Evolutionary conservation across 805 yeast species (phyloP), one percentile per base, ranked within the genome.

Genomic region (Wickerhamomyces alni): DNA sequence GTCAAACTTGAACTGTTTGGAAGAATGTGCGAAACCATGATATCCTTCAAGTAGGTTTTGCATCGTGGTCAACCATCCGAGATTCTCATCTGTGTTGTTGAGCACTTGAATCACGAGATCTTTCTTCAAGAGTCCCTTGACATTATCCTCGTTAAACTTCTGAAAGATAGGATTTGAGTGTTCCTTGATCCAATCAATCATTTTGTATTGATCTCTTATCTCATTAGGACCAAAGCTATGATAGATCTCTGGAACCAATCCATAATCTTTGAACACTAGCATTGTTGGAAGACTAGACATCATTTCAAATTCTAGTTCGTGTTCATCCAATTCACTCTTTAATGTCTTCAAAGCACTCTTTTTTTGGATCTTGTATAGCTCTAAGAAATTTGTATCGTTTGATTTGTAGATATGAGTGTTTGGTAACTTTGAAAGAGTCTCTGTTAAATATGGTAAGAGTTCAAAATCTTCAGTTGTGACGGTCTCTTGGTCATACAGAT

Each of bases 171-270:
- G 87, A 34, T 64, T 57, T 16, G 75, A 63, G 34, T 62, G 58
- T 7, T 42, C 41, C 24, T 58, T 53, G 22, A 84, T 59, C 65
- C 82, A 84, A 13, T 69, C 54, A 46, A 67, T 54, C 9, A 84
- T 65, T 30, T 62, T 58, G 17, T 63, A 65, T 15, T 59, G 58
- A 46, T 75, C 69, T 46, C 93, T 69, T 40, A 74, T 69, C 48
- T 82, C 86, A 36, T 75, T 76, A 7, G 87, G 74, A 0, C 80
- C 78, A 59, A 75, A 77, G 40, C 75, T 77, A 47, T 75, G 83
- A 46, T 59, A 80, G 5, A 80, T 70, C 5, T 64, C 61, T 0
- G 85, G 70, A 25, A 72, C 52, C 40, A 75, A 54, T 12, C 77
- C 63, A 38, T 74, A 72, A 39, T 82, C 82, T 48, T 75, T 80